These are phyloP conservation scores for Plasmodium adleri DNA, from an alignment of 169 alveolate genomes.

Conservation along the genomic window DNA sequence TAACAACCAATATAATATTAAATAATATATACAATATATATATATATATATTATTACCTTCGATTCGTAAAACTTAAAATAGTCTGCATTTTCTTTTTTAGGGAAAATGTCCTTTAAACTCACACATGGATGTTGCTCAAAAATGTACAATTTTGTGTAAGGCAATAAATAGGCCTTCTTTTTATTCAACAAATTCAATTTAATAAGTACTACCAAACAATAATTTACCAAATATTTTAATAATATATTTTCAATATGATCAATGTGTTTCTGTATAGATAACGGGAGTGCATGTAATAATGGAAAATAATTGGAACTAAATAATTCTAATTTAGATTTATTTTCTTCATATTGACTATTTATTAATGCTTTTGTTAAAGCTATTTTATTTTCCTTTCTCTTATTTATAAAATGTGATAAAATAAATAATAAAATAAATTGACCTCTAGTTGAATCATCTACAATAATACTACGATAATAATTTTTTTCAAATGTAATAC, in stretches of 20 bases:
- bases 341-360: constrained; percentile 13
- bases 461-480: constrained; percentile 58
- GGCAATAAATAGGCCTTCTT: constrained; percentile 66
- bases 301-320: constrained; percentile 50
- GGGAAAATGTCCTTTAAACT: constrained; percentile 37
- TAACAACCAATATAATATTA: neutral
- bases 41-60: constrained; percentile 30
- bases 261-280: constrained; percentile 46
- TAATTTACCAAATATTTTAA: constrained; percentile 43
- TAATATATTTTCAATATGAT: constrained; percentile 30
- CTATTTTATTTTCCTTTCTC: constrained; percentile 74
- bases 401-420: constrained; percentile 65
- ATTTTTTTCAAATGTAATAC: constrained; percentile 63
- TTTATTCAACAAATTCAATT: constrained; percentile 39
- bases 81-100: constrained; percentile 8
- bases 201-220: constrained; percentile 22
- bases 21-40: neutral
- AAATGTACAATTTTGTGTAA: constrained; percentile 56
- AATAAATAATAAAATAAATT: constrained; percentile 59
- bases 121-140: constrained; percentile 51
- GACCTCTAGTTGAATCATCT: constrained; percentile 53
- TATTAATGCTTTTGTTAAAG: constrained; percentile 46
- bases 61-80: constrained; percentile 22
- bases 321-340: constrained; percentile 46
- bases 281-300: constrained; percentile 49